A percentile compares a stretch with the other conserved stretches of the same genome.
Evolutionary conservation across 805 yeast species (phyloP).

Genomic region (Lipomyces spencermartinsiae): DNA sequence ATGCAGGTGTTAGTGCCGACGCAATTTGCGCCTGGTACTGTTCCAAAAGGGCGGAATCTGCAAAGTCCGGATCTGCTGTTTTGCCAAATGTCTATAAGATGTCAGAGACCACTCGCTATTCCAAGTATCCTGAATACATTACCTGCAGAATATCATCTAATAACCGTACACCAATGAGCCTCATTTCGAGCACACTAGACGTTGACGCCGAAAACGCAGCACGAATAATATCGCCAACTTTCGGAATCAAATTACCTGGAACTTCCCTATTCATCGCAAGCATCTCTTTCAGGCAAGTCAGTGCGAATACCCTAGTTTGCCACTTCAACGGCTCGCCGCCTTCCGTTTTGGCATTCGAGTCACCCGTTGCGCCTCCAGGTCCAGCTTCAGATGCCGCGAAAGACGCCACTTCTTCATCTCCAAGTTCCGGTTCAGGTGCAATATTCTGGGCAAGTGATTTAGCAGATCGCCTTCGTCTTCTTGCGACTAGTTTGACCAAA

Average conservation of each 20-base stretch:
- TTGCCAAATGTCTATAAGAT: constrained; percentile 54
- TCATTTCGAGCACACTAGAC: constrained; percentile 64
- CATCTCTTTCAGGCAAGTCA: constrained; percentile 46
- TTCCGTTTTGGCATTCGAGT: constrained; percentile 37
- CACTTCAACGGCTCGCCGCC: constrained; percentile 51
- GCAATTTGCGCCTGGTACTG: constrained; percentile 95
- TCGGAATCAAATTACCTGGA: constrained; percentile 40
- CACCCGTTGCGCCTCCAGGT: constrained; percentile 30
- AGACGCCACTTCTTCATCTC: constrained; percentile 57
- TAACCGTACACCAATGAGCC: constrained; percentile 68
- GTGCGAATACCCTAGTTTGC: constrained; percentile 52
- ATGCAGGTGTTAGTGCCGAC: constrained; percentile 88
- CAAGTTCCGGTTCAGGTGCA: constrained; percentile 47
- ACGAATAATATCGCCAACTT: constrained; percentile 66
- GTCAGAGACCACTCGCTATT: background rate
- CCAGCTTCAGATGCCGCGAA: constrained; percentile 44
- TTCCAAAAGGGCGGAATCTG: constrained; percentile 73
- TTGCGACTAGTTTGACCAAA: constrained; percentile 37
- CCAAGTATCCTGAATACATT: background rate
- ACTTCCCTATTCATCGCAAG: constrained; percentile 36
- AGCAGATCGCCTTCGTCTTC: constrained; percentile 21
- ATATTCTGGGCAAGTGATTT: constrained; percentile 47
- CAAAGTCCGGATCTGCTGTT: constrained; percentile 72
- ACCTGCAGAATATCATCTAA: constrained; percentile 66
- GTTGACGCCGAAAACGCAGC: constrained; percentile 84